Evolutionary conservation across 2,329 filamentous ascomycete genomes (phyloP), one percentile per base, ranked within the genome.

Genomic region (Cercospora sesami): DNA sequence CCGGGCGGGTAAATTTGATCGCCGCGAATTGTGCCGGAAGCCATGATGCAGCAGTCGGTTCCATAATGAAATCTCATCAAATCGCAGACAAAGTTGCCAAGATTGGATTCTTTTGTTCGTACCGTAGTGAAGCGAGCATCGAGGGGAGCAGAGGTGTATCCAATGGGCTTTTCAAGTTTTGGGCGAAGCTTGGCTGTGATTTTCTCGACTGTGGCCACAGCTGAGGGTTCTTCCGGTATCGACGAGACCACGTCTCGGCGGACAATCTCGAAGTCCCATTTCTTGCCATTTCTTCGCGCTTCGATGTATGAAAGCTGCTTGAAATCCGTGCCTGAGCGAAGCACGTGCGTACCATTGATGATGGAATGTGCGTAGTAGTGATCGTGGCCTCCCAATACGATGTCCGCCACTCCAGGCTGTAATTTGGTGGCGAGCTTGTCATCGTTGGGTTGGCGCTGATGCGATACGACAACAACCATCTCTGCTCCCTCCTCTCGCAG

Each of bases 241-340:
- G 85, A 84, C 2, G 89, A 89, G 4, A 91, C 86, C 39, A 95
- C 82, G 55, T 72, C 69, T 42, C 70, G 61, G 3, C 70, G 66
- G 6, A 59, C 60, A 28, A 72, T 69, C 2, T 69, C 60, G 73
- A 96, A 90, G 71, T 94, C 87, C 93, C 93, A 97, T 18, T 85
- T 85, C 16, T 75, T 82, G 73, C 70, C 76, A 70, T 85, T 87
- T 23, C 87, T 84, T 73, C 91, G 87, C 1, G 88, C 91, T 78
- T 96, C 92, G 63, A 97, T 86, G 76, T 96, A 96, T 76, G 91
- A 95, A 36, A 97, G 83, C 77, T 97, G 91, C 80, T 95, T 96
- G 81, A 97, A 97, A 78, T 97, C 94, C 18, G 90, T 92, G 0
- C 94, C 93, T 0, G 92, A 96, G 1, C 94, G 87, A n/a, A 97